Evolutionary conservation across 2,329 filamentous ascomycete genomes (phyloP).

Genomic region (Xylariaceae sp.): DNA sequence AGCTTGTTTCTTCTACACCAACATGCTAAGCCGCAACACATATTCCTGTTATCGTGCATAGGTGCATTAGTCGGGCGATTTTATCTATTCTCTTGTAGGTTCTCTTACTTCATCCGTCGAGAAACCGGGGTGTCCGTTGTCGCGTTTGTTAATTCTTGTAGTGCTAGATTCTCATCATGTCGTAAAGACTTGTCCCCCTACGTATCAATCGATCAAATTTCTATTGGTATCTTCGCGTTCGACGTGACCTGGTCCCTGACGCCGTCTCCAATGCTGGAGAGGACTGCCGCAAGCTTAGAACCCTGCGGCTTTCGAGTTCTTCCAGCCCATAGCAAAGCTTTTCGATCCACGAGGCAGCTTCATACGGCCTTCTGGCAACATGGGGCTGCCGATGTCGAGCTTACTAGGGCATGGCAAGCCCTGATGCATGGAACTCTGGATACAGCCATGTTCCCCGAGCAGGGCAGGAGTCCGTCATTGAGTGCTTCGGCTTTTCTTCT

Average conservation of each 20-base stretch:
- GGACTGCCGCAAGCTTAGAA: slow-evolving; percentile 62
- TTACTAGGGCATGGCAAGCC: slow-evolving; percentile 50
- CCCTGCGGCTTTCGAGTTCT: slow-evolving; percentile 60
- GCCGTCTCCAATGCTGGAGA: slow-evolving; percentile 59
- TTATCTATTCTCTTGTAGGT: too few species aligned
- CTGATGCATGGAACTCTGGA: slow-evolving; percentile 43
- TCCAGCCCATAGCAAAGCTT: slow-evolving; percentile 44
- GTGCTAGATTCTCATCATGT: too few species aligned
- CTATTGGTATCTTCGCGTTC: neutral
- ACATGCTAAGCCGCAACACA: too few species aligned
- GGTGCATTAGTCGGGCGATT: too few species aligned
- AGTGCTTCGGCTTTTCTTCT: slow-evolving; percentile 57
- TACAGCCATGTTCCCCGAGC: slow-evolving; percentile 31
- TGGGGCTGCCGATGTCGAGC: slow-evolving; percentile 57
- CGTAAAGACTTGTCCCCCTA: neutral
- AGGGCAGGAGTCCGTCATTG: slow-evolving; percentile 40
- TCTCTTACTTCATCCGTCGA: too few species aligned
- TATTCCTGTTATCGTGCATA: too few species aligned
- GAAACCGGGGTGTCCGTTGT: too few species aligned
- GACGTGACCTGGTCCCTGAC: slow-evolving; percentile 13
- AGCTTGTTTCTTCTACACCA: too few species aligned
- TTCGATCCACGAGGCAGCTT: slow-evolving; percentile 51
- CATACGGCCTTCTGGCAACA: slow-evolving; percentile 61
- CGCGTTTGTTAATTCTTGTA: too few species aligned
- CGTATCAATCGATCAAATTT: neutral